Base-by-base conservation (phyloP, 1,284 basidiomycete genomes). In the Schizopora paradoxa region DNA sequence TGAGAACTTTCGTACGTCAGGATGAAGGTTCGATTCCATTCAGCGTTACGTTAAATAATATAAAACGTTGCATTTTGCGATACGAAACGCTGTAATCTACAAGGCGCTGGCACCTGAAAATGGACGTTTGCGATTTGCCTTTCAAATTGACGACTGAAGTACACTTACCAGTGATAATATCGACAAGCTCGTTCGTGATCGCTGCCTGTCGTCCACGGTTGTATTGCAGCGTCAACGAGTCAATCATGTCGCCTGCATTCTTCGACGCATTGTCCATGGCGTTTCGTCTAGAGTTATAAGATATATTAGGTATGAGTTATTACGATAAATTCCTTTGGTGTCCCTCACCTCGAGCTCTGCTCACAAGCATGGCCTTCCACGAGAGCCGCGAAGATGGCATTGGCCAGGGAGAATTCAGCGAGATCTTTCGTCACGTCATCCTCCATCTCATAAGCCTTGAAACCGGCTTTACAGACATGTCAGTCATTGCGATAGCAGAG, bases 221-320 rank as follows among this genome's bases (percentile, higher is more conserved):
- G 82, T 95, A 95, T 68, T 94, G 78, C 82, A 95, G 89, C 65
- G 88, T 86, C 49, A 96, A 76, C 43, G 75, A 70, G 55, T 68
- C 69, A 60, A 94, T 94, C 91, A 95, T 94, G 67, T 93, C 91
- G 43, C 72, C 76, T 48, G 95, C 96, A 70, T 99, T 99, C 85
- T 94, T 99, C 56, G 94, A 95, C 43, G 95, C 96, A 64, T 95
- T 99, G 82, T 99, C 95, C 95, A 99, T 99, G 63, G 96, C 95
- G 60, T 96, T 98, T 58, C 95, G 88, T 69, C 92, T 79, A 49
- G 21, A 52, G 56, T 38, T 55, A 35, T 33, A 7, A n/a, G 19
- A 35, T 19, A 23, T 28, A 45, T 41, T 26, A 29, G 13, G 29
- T 5, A 41, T 33, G 42, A 35, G 35, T 31, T 5, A 46, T 13